These are phyloP conservation scores for Fusarium miscanthi DNA, from an alignment of 2,329 filamentous ascomycete species.

Conservation along the genomic window DNA sequence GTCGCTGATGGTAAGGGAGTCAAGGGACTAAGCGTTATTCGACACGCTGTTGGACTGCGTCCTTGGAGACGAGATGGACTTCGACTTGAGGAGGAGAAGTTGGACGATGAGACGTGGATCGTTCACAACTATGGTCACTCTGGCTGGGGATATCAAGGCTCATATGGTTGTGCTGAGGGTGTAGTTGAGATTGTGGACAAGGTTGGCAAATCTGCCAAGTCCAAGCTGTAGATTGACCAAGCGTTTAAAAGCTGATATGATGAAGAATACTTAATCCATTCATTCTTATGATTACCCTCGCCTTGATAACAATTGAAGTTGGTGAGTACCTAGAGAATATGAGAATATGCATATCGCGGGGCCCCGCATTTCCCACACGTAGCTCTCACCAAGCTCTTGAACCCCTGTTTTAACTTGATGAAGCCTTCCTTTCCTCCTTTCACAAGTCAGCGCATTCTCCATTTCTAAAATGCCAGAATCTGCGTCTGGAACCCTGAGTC, in stretches of 20 bases:
- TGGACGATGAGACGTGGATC: conserved; percentile 68
- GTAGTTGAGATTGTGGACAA: conserved; percentile 75
- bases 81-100: conserved; percentile 71
- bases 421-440: conserved; percentile 22
- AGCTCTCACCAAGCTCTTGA: conserved; percentile 30
- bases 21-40: conserved; percentile 77
- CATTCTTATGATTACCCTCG: neutral
- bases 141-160: conserved; percentile 79
- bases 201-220: conserved; percentile 54
- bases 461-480: conserved; percentile 45
- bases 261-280: neutral
- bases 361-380: conserved; percentile 20
- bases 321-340: neutral
- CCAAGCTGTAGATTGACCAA: conserved; percentile 43
- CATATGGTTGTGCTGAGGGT: conserved; percentile 76
- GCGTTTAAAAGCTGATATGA: neutral
- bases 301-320: neutral
- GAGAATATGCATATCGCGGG: conserved; percentile 45
- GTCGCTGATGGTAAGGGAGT: conserved; percentile 75
- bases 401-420: conserved; percentile 14
- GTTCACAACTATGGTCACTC: conserved; percentile 86
- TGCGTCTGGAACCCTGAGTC: conserved; percentile 39
- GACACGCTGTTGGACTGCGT: conserved; percentile 84
- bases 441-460: conserved; percentile 15
- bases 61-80: conserved; percentile 80